Conservation (phyloP, 1,284 basidiomycete genomes). For the Pascua sp. region DNA sequence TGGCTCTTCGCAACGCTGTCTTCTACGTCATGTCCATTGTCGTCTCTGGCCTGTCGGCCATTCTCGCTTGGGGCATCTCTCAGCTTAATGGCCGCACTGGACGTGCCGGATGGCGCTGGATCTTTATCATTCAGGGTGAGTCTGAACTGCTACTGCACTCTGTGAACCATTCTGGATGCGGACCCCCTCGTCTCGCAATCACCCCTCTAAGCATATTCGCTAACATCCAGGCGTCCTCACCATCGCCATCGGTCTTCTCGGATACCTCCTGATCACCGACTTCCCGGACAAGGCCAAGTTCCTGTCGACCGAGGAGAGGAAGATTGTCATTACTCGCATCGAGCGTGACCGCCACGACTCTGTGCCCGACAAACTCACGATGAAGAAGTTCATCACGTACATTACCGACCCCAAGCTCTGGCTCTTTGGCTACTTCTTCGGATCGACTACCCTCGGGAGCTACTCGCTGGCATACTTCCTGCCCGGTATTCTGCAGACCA, state of each 20-base stretch:
- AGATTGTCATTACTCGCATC: conserved; percentile 48
- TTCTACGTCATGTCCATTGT: conserved; percentile 19
- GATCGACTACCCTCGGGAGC: conserved; percentile 20
- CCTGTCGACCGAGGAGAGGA: conserved; percentile 46
- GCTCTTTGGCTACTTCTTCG: conserved; percentile 50
- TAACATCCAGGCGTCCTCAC: too few relatives aligned
- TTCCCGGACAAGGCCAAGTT: conserved; percentile 54
- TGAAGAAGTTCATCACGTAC: conserved; percentile 40
- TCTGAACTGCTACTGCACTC: background rate
- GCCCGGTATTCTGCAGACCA: conserved; percentile 27
- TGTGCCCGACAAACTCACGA: conserved; percentile 46
- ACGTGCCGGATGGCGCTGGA: conserved; percentile 10
- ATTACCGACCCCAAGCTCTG: conserved; percentile 49
- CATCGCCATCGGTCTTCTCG: conserved; percentile 34
- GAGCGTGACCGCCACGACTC: conserved; percentile 52
- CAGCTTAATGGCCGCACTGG: conserved; percentile 4
- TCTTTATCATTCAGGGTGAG: conserved; percentile 19
- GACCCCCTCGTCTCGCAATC: background rate
- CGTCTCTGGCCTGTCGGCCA: conserved; percentile 15
- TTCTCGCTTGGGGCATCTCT: conserved; percentile 9
- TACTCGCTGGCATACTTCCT: conserved; percentile 46
- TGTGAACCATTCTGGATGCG: too few relatives aligned
- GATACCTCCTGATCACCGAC: conserved; percentile 38
- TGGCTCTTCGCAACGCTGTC: conserved; percentile 33
- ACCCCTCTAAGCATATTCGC: too few relatives aligned